Conservation (phyloP, 805 yeast species). For the Starmerella davenportii region DNA sequence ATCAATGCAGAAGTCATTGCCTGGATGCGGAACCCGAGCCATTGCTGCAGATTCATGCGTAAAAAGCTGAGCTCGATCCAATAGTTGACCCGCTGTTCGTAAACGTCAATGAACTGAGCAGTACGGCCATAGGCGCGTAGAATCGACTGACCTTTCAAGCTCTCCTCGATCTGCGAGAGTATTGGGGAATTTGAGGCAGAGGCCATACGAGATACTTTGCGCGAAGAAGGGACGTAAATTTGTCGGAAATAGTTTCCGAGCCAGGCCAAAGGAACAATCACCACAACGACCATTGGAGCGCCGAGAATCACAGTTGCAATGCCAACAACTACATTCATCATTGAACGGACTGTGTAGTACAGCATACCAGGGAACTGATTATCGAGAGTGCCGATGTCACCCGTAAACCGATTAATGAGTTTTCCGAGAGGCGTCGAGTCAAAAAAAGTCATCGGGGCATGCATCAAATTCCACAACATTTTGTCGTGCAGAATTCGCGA, state of each 20-base stretch:
- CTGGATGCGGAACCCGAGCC: constrained; percentile 83
- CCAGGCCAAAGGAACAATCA: constrained; percentile 34
- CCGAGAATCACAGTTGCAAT: constrained; percentile 42
- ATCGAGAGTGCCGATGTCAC: constrained; percentile 60
- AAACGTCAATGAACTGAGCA: constrained; percentile 35
- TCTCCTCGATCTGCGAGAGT: constrained; percentile 66
- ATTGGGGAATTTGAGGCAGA: constrained; percentile 59
- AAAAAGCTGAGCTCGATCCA: constrained; percentile 38
- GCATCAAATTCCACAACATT: constrained; percentile 39
- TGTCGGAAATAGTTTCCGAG: constrained; percentile 51
- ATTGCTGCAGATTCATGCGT: constrained; percentile 64
- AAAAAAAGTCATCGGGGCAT: constrained; percentile 58
- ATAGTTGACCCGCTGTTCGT: constrained; percentile 17
- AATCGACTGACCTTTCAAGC: constrained; percentile 56
- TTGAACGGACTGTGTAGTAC: constrained; percentile 36
- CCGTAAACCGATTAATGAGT: constrained; percentile 59
- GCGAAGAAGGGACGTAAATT: constrained; percentile 46
- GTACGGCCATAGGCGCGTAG: constrained; percentile 54
- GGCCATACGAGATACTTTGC: constrained; percentile 59
- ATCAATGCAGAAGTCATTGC: constrained; percentile 67
- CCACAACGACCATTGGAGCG: constrained; percentile 49
- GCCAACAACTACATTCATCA: constrained; percentile 37
- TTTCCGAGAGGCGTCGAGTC: constrained; percentile 73
- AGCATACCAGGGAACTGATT: constrained; percentile 44
- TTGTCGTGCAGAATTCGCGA: constrained; percentile 30